Base-by-base conservation (phyloP, 1,284 basidiomycete species). In the Trametes versicolor region DNA sequence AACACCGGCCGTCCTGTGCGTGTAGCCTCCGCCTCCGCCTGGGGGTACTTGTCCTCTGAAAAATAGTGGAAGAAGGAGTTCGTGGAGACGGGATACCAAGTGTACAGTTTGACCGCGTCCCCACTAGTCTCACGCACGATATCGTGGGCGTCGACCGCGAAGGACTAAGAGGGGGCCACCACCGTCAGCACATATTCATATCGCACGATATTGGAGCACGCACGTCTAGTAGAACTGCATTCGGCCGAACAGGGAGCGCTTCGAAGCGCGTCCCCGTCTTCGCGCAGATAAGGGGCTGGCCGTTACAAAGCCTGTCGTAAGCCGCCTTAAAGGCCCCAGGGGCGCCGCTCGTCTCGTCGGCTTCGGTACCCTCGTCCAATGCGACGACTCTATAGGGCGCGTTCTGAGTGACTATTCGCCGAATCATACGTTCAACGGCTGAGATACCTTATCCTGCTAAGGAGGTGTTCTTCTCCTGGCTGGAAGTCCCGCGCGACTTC, bases 401-500 rank as follows among this genome's bases (percentile, higher is more conserved):
- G 8, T 32, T 32, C 8, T 32, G 3, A 32, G 29, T 4, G 29
- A 32, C n/a, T n/a, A n/a, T 32, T 8, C 29, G 8, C 29, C 29
- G 4, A 32, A 8, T 8, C 29, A 32, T 32, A 32, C 8, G 29
- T 32, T 32, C 3, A 32, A 32, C 8, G 29, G 29, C 29, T 32
- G 4, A 39, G 41, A 19, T 51, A 56, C 48, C 54, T 34, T 19
- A 63, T 58, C 12, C 21, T 36, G 6, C 49, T 23, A 1, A 13
- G 19, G 37, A 59, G 56, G 27, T 48, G 17, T n/a, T 57, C 58
- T 36, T 58, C 59, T n/a, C 57, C 56, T 13, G 39, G 41, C n/a
- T 39, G 51, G 32, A 67, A 67, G 49, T 56, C 58, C 8, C 67
- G 61, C 12, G 54, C 25, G 13, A 69, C 2, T 39, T 69, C 67